phyloP scores from a whole-genome alignment of 768 basidiomycete species.

The Termitomyces sp. region DNA sequence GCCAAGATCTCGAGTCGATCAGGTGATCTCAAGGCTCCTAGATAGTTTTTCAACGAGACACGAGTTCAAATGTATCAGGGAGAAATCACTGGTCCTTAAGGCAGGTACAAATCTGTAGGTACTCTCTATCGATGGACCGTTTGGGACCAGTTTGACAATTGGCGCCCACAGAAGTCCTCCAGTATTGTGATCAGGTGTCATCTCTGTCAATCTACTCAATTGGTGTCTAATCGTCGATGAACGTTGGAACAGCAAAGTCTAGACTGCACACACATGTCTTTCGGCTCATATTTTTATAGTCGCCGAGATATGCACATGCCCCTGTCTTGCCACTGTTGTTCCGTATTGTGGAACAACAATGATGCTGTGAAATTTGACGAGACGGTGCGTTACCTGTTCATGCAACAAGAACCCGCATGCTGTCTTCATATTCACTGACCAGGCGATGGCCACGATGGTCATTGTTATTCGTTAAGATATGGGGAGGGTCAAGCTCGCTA shows the following conservation, averaged over 20 bases:
- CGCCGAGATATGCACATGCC: neutral
- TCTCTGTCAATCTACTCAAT: neutral
- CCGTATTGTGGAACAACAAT: neutral
- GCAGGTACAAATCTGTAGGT: neutral
- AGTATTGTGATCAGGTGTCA: neutral
- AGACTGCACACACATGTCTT: neutral
- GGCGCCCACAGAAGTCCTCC: neutral
- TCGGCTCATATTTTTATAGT: neutral
- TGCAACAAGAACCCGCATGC: neutral
- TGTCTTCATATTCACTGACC: neutral
- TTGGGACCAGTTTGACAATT: neutral
- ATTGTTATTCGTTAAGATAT: too few relatives aligned
- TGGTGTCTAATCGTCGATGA: neutral
- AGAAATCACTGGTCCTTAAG: neutral
- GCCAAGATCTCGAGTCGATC: neutral
- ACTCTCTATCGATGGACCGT: neutral
- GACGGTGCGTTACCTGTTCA: neutral
- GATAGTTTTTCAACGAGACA: neutral
- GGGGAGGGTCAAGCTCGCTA: neutral
- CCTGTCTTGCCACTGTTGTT: neutral
- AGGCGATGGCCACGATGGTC: neutral
- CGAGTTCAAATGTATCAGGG: neutral
- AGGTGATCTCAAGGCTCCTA: neutral
- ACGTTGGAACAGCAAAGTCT: neutral
- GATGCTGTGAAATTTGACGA: neutral